Evolutionary conservation across 768 basidiomycete species (phyloP), one percentile per base, ranked within the genome.

Genomic region (Hysterangium stoloniferum): DNA sequence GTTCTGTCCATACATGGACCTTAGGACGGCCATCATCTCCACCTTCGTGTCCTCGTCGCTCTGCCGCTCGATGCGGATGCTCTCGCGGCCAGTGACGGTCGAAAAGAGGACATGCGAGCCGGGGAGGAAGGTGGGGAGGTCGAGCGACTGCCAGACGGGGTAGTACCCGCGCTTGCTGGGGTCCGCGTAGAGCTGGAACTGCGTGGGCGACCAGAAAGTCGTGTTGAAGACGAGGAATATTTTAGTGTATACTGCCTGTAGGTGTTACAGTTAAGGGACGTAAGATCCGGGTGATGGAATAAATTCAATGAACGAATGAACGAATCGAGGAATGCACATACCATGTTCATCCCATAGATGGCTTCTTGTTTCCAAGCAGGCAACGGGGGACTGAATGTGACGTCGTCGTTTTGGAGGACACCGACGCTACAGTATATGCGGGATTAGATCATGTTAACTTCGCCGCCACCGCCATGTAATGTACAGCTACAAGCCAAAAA

Each of bases 71-170:
- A 85, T 69, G 7, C 84, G 74, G 20, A 73, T 62, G 7, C 81
- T 75, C 60, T 69, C 83, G 50, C 81, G 79, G 19, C 81, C 80
- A 11, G 71, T 72, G 11, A 76, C 74, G 1, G 74, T 79, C 0
- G 70, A 74, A 52, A 77, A 78, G 15, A 80, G 50, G 42, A 84
- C 71, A 9, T 78, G 74, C 3, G 78, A 82, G 4, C 76, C 80
- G 15, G 77, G 79, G 48, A 82, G 69, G 61, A 82, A 84, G 40
- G 70, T 67, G 1, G 64, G 54, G 48, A 78, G 71, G 59, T 84
- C 82, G 40, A 84, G 60, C 57, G 71, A 77, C 57, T 84, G 82
- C 82, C 82, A 84, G 5, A 83, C 73, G 0, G 80, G 78, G 62
- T 82, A 84, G 28, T 72, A 68, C 5, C 82, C 82, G 19, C 81